Conservation (phyloP, 306 rosid genomes). For the Ammopiptanthus mongolicus region DNA sequence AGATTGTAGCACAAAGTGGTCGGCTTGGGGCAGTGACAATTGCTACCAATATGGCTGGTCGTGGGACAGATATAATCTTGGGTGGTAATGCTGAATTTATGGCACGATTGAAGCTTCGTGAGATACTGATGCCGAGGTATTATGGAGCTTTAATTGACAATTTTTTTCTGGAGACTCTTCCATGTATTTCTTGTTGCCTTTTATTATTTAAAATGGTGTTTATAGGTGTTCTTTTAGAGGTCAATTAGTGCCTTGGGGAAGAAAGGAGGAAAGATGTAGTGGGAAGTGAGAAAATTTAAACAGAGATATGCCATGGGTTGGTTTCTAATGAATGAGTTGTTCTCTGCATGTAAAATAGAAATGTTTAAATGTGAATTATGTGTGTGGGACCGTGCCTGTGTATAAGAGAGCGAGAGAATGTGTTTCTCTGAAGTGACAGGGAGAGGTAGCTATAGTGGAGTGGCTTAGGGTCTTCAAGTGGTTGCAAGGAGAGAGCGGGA, state of each 20-base stretch:
- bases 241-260: neutral
- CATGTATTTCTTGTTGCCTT: neutral
- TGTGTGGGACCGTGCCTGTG: neutral
- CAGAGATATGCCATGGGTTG: neutral
- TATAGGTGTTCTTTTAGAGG: neutral
- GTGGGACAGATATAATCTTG: slow-evolving; percentile 97
- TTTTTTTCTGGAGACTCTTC: neutral
- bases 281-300: neutral
- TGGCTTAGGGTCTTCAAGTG: neutral
- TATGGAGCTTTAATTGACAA: slow-evolving; percentile 2
- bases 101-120: slow-evolving; percentile 94
- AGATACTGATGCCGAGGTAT: slow-evolving; percentile 95
- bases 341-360: neutral
- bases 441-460: neutral
- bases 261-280: neutral
- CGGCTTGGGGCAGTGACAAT: slow-evolving; percentile 95
- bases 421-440: neutral
- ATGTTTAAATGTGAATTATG: neutral
- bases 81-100: slow-evolving; percentile 99
- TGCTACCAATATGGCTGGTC: slow-evolving; percentile 99
- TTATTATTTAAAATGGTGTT: neutral
- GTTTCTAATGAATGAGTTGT: neutral
- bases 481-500: neutral
- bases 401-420: neutral
- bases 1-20: slow-evolving; percentile 98